phyloP scores from a whole-genome alignment of 768 basidiomycete genomes.

The Rhodotorula kratochvilovae region DNA sequence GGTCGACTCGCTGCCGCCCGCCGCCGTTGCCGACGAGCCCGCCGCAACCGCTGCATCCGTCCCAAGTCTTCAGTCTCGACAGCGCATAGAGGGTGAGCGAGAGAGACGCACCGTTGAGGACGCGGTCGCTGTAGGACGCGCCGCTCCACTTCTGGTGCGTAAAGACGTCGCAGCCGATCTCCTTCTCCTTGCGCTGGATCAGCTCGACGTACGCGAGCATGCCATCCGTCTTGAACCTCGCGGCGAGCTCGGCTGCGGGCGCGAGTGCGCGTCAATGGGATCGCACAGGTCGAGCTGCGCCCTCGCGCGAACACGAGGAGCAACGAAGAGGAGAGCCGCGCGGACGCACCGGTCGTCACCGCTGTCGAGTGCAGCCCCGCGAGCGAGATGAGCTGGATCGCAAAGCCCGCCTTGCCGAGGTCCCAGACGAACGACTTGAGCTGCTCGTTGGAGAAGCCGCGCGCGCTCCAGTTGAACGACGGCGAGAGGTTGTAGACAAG shows the following conservation, averaged over 20 bases:
- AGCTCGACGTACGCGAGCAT: conserved; percentile 99
- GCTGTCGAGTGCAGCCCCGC: conserved; percentile 88
- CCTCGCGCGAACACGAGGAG: no score
- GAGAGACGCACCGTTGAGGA: conserved; percentile 57
- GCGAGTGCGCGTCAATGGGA: not conserved
- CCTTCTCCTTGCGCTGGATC: conserved; percentile 84
- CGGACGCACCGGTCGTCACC: conserved; percentile 61
- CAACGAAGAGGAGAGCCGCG: not conserved
- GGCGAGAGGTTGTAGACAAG: conserved; percentile 92
- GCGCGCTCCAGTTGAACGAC: conserved; percentile 64
- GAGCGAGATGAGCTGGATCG: conserved; percentile 89
- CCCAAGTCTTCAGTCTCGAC: no score
- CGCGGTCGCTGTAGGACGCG: conserved; percentile 82
- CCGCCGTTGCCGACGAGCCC: conserved; percentile 80
- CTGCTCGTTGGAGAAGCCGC: conserved; percentile 76
- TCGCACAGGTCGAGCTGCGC: no score
- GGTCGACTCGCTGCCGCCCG: conserved; percentile 79
- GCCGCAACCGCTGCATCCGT: conserved; percentile 76
- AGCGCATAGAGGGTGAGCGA: not conserved
- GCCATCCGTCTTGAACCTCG: conserved; percentile 77
- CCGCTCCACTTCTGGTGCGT: conserved; percentile 97
- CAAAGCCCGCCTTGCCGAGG: conserved; percentile 88
- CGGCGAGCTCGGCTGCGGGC: conserved; percentile 63
- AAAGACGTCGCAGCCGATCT: conserved; percentile 88
- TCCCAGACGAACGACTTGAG: conserved; percentile 89